Evolutionary conservation across 1,284 basidiomycete species (phyloP).

Genomic region (Lentinula novae-zelandiae): DNA sequence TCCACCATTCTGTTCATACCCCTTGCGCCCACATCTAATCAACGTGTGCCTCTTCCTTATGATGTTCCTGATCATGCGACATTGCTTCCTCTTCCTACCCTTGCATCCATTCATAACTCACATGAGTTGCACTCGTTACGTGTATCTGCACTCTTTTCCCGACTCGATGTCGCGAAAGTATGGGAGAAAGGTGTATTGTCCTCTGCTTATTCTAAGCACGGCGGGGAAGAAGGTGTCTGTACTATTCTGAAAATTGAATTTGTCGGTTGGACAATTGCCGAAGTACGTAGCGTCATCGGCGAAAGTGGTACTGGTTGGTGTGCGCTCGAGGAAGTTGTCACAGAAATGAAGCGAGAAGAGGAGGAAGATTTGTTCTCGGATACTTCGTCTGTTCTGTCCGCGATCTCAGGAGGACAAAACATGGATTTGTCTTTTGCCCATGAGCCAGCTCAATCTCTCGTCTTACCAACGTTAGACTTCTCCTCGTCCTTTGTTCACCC

Average conservation of each 20-base stretch:
- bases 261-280: slow-evolving; percentile 59
- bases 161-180: slow-evolving; percentile 60
- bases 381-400: slow-evolving; percentile 29
- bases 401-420: slow-evolving; percentile 24
- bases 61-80: slow-evolving; percentile 25
- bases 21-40: slow-evolving; percentile 65
- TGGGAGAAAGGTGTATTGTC: slow-evolving; percentile 60
- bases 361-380: slow-evolving; percentile 30
- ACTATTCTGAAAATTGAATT: slow-evolving; percentile 66
- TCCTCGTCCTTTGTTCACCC: slow-evolving; percentile 34
- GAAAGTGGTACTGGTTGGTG: slow-evolving; percentile 72
- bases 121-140: slow-evolving; percentile 56
- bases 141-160: slow-evolving; percentile 64
- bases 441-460: slow-evolving; percentile 54
- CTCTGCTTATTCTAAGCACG: slow-evolving; percentile 45
- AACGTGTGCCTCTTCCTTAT: slow-evolving; percentile 52
- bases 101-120: slow-evolving; percentile 47
- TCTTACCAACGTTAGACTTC: slow-evolving; percentile 70
- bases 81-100: slow-evolving; percentile 52
- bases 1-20: slow-evolving; percentile 69
- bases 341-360: slow-evolving; percentile 19
- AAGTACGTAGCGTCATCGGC: slow-evolving; percentile 62
- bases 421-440: slow-evolving; percentile 14
- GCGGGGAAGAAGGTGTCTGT: slow-evolving; percentile 42
- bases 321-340: slow-evolving; percentile 52